phyloP scores from a whole-genome alignment of 2,329 filamentous ascomycete species.

The Penicillium sp. region DNA sequence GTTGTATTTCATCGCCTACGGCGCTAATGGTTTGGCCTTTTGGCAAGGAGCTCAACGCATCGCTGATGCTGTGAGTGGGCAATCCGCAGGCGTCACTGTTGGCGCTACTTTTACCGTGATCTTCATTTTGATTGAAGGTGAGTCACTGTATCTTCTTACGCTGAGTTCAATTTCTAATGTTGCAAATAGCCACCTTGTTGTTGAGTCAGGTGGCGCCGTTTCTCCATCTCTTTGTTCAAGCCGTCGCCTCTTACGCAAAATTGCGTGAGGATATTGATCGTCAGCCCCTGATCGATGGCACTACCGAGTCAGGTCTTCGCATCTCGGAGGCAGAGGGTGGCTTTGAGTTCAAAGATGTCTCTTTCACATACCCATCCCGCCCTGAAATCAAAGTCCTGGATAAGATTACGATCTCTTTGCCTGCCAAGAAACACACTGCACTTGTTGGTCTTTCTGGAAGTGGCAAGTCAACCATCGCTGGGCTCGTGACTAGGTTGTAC shows the following conservation, averaged over 20 bases:
- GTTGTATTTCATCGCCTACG: constrained; percentile 69
- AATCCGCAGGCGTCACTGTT: constrained; percentile 30
- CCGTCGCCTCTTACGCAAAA: constrained; percentile 58
- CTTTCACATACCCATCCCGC: constrained; percentile 37
- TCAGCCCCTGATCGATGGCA: constrained; percentile 49
- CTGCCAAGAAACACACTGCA: constrained; percentile 54
- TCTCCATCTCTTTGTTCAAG: constrained; percentile 52
- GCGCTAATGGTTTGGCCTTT: constrained; percentile 67
- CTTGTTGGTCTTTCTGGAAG: constrained; percentile 58
- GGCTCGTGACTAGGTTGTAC: constrained; percentile 65
- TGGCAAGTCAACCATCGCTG: constrained; percentile 68
- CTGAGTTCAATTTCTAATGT: constrained; percentile 10
- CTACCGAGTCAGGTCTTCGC: constrained; percentile 23
- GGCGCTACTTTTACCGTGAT: constrained; percentile 43
- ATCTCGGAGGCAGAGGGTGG: constrained; percentile 30
- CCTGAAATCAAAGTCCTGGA: constrained; percentile 33
- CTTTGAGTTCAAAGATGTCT: constrained; percentile 40
- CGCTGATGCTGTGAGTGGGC: constrained; percentile 35
- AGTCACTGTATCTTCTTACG: neutral
- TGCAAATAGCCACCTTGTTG: constrained; percentile 35
- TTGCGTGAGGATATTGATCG: constrained; percentile 61
- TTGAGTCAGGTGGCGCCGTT: constrained; percentile 44
- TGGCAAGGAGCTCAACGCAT: constrained; percentile 66
- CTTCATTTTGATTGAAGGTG: constrained; percentile 43
- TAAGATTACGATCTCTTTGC: constrained; percentile 27